Conservation (phyloP, 139 green algal genomes). For the Nannochloris sp. region DNA sequence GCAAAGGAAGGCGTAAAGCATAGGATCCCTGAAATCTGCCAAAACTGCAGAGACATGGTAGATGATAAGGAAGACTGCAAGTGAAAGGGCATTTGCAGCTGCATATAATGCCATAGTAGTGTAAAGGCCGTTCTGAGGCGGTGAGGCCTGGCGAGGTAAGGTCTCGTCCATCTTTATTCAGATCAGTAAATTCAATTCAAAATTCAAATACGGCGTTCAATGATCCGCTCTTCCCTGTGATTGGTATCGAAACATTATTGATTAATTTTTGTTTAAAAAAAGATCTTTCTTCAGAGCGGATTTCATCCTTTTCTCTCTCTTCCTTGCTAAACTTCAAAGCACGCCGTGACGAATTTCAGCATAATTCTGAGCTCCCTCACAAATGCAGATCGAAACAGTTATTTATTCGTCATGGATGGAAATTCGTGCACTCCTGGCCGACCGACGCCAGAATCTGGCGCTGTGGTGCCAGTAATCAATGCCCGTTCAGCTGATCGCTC, state of each 20-base stretch:
- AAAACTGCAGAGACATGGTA: constrained; percentile 42
- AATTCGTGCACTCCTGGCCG: too few relatives aligned
- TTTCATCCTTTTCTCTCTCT: not conserved
- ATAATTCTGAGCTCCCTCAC: not conserved
- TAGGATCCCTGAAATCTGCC: constrained; percentile 34
- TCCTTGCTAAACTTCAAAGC: not conserved
- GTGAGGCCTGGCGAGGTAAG: not conserved
- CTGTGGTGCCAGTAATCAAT: not conserved
- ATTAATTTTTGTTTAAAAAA: constrained; percentile 3
- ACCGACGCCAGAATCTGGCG: too few relatives aligned
- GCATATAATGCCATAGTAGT: constrained; percentile 26
- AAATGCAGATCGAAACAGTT: not conserved
- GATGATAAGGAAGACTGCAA: constrained; percentile 28
- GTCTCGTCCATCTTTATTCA: not conserved
- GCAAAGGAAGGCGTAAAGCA: constrained; percentile 50
- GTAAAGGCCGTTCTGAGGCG: not conserved
- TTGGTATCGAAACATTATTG: constrained; percentile 1
- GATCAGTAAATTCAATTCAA: not conserved
- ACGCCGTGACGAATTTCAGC: not conserved
- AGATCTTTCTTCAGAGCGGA: not conserved
- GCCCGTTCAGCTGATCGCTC: not conserved
- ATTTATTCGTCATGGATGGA: not conserved
- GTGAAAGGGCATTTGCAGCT: constrained; percentile 34
- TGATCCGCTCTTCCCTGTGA: too few relatives aligned
- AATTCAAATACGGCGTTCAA: too few relatives aligned